Percentiles rank a stretch among this genome's conserved stretches.
Conservation (phyloP, 2,329 filamentous ascomycete genomes). For the Pseudocercospora macadamiae region DNA sequence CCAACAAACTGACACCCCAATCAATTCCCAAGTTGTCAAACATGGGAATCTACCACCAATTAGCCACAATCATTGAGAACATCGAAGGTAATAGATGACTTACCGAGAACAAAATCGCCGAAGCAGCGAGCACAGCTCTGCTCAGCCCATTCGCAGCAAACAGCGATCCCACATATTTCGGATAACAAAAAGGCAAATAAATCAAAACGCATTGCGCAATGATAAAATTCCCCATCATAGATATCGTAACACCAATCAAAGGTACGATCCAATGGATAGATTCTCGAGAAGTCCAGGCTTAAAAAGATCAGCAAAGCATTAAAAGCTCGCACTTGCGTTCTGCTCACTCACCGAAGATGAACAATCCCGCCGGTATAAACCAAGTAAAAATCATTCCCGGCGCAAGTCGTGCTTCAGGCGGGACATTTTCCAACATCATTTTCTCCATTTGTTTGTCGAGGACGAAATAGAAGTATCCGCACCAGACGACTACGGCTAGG, state of each 20-base stretch:
- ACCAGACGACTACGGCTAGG: not conserved
- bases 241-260: conserved; percentile 47
- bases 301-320: not conserved
- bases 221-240: conserved; percentile 43
- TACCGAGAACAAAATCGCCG: conserved; percentile 13
- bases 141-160: conserved; percentile 64
- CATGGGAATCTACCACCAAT: too few relatives aligned
- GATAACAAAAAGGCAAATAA: conserved; percentile 44
- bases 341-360: conserved; percentile 12
- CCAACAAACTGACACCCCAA: conserved; percentile 16
- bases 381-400: conserved; percentile 13
- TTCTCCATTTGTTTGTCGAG: conserved; percentile 2
- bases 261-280: conserved; percentile 43
- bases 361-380: conserved; percentile 12
- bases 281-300: conserved; percentile 10
- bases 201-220: conserved; percentile 47
- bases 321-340: not conserved
- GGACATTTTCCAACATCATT: conserved; percentile 2
- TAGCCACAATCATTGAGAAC: too few relatives aligned
- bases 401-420: conserved; percentile 6
- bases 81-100: too few relatives aligned
- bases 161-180: conserved; percentile 55
- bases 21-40: conserved; percentile 15
- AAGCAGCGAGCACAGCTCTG: conserved; percentile 5
- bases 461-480: conserved; percentile 9